Evolutionary conservation across 345 rosid species (phyloP), one percentile per base, ranked within the genome.

Genomic region (Mallotus nudiflorus): DNA sequence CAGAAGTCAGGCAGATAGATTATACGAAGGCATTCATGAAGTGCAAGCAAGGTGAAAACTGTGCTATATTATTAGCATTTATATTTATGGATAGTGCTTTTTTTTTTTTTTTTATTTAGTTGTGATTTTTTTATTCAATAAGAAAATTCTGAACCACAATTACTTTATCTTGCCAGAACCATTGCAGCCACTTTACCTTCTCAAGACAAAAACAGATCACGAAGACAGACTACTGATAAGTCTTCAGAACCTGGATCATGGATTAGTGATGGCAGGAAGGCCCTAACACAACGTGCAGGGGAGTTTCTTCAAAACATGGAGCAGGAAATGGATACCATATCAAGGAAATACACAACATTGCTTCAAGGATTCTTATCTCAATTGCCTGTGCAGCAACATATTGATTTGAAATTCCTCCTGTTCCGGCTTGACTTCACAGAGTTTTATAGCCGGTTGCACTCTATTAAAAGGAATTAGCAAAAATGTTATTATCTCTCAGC

Each of bases 381-480:
- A 64, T 81, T 95, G 85, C 98, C 95, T 11, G 88, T 88, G 66
- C 97, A 94, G 75, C 94, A 91, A 72, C 93, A 88, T 46, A 84
- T 91, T 68, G 98, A 94, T 79, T 85, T 95, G 68, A 95, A 95
- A 77, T 92, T 92, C 84, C 97, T 92, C 66, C 82, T 92, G 37
- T 92, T 95, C 85, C 92, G 97, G 82, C 93, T 95, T 37, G 92
- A 95, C 78, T 95, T 92, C 84, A 89, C 99, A 16, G 97, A 92
- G 82, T 95, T 87, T 83, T 95, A 95, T 77, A 87, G 86, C 78
- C 89, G 77, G 77, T 72, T 81, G 72, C 85, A 51, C 73, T 82
- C 90, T 62, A 75, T 70, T 40, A 72, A 78, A 68, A 82, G 10
- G 29, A 44, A 20, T 62, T 63, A 45, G 81, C 63, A 59, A 67